Evolutionary conservation across 1,139 yeast genomes (phyloP), one percentile per base, ranked within the genome.

Genomic region (Blastobotrys serpentis): DNA sequence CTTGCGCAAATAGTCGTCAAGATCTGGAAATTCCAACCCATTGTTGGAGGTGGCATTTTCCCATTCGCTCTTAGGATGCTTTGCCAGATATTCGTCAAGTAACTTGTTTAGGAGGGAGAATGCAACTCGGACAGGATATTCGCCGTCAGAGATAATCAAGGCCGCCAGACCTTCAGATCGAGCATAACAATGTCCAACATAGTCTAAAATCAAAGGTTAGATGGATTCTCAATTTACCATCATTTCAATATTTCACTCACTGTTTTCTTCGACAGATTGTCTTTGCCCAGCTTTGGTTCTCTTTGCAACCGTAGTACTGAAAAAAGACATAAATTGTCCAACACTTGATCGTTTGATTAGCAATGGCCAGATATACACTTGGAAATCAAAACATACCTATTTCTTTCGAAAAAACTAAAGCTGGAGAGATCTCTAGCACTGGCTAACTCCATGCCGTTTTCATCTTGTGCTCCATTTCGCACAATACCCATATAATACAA

Each of bases 101-200:
- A 92, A 74, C 72, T 89, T 92, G 76, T 90, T 92, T 62, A 92
- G 78, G 56, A 92, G 74, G 2, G 97, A 85, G 70, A 88, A 92
- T 0, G 97, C 98, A n/a, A 97, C 98, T 65, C 98, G 79, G 17
- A 87, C 90, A 1, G 98, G 98, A 68, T 92, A 92, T 60, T 92
- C 97, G 67, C 86, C 86, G 67, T 92, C 99, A 44, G 96, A 82
- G 65, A 94, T 86, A 52, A 92, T 72, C 23, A 92, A 96, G 55
- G 96, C 96, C n/a, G 95, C 86, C 43, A 92, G 66, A 1, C 98
- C 98, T 68, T 94, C 98, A 29, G 85, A 71, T 57, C 98, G 78
- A 21, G 90, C 83, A 66, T 86, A 92, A 0, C 92, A 92, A 67
- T 94, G 98, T 6, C 96, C 98, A 17, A 87, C 78, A 36, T 36